phyloP scores from a whole-genome alignment of 2,329 filamentous ascomycete genomes.

The Penicillium sp. region DNA sequence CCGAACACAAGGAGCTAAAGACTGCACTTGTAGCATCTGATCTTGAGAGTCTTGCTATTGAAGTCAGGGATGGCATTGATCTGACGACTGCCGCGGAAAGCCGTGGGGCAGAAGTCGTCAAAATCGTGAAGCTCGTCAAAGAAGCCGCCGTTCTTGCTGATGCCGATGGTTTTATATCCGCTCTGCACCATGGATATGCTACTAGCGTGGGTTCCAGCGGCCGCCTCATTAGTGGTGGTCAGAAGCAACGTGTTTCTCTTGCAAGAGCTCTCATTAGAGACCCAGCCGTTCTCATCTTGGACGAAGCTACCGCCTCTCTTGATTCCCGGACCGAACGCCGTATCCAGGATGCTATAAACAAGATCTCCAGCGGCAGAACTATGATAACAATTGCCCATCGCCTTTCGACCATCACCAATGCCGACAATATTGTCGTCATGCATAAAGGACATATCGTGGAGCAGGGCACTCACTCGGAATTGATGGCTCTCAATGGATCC shows the following conservation, averaged over 20 bases:
- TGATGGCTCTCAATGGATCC: conserved; percentile 52
- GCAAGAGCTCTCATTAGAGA: conserved; percentile 74
- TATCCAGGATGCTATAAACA: conserved; percentile 58
- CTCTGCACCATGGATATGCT: conserved; percentile 59
- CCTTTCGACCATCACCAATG: conserved; percentile 59
- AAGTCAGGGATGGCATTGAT: conserved; percentile 55
- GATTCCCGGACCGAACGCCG: conserved; percentile 58
- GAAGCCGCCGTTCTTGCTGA: conserved; percentile 61
- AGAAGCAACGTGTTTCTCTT: conserved; percentile 79
- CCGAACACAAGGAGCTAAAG: conserved; percentile 27
- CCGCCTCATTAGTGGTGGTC: conserved; percentile 73
- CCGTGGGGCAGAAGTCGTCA: conserved; percentile 50
- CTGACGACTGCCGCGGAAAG: conserved; percentile 50
- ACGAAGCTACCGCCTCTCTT: conserved; percentile 74
- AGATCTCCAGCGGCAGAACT: conserved; percentile 64
- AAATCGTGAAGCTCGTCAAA: conserved; percentile 53
- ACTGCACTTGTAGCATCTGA: conserved; percentile 52
- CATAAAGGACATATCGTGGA: conserved; percentile 58
- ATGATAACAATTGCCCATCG: conserved; percentile 72
- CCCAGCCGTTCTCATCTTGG: conserved; percentile 74
- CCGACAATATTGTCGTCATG: conserved; percentile 61
- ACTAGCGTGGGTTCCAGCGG: conserved; percentile 79
- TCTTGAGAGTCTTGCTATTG: conserved; percentile 50
- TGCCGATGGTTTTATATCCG: conserved; percentile 46
- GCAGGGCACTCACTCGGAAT: conserved; percentile 55